These are phyloP conservation scores for Saturnispora gosingensis DNA, from an alignment of 805 yeast genomes.

Conservation along the genomic window DNA sequence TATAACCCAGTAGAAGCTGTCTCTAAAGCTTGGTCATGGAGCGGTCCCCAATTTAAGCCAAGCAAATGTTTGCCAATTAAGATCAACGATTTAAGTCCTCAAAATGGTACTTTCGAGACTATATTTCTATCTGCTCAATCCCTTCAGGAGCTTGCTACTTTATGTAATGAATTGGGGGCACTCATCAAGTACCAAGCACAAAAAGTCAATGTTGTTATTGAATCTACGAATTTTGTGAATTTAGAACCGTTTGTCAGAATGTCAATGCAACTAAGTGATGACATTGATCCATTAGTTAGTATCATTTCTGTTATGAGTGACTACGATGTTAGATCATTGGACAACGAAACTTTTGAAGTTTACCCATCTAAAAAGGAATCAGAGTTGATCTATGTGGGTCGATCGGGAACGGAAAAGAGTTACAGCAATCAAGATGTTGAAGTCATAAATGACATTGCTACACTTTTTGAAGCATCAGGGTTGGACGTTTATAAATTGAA, in stretches of 20 bases:
- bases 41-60: slow-evolving; percentile 2
- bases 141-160: slow-evolving; percentile 40
- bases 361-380: slow-evolving; percentile 32
- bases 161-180: slow-evolving; percentile 31
- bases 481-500: slow-evolving; percentile 41
- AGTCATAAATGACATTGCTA: slow-evolving; percentile 29
- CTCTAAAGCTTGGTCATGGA: background rate
- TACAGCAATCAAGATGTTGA: slow-evolving; percentile 35
- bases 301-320: slow-evolving; percentile 55
- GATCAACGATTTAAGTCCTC: background rate
- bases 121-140: slow-evolving; percentile 40
- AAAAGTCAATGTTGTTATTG: slow-evolving; percentile 43
- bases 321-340: slow-evolving; percentile 39
- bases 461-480: slow-evolving; percentile 31
- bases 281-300: slow-evolving; percentile 21
- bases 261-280: slow-evolving; percentile 25
- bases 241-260: slow-evolving; percentile 55
- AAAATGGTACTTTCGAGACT: slow-evolving; percentile 27
- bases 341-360: slow-evolving; percentile 15
- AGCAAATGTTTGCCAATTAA: background rate
- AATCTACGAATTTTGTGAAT: slow-evolving; percentile 63
- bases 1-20: slow-evolving; percentile 31
- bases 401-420: slow-evolving; percentile 33
- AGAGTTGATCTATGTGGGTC: slow-evolving; percentile 38
- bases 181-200: slow-evolving; percentile 25